Evolutionary conservation across 148 eudicot species (phyloP).

Genomic region (Nepenthes gracilis): DNA sequence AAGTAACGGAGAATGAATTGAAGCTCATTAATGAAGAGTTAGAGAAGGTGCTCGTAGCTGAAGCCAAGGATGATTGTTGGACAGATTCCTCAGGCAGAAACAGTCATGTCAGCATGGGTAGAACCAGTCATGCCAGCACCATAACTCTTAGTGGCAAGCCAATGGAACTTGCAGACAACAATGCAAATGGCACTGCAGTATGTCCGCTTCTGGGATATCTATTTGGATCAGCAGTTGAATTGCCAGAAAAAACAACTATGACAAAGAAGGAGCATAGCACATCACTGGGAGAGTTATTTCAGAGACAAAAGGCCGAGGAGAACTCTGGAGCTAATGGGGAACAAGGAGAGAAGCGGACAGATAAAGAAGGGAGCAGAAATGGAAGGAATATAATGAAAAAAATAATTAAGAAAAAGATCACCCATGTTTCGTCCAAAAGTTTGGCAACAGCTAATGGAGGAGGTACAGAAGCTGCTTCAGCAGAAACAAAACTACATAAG

Average conservation of each 20-base stretch:
- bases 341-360: slow-evolving; percentile 40
- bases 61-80: slow-evolving; percentile 41
- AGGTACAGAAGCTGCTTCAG: slow-evolving; percentile 27
- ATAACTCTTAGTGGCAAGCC: slow-evolving; percentile 58
- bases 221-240: slow-evolving; percentile 53
- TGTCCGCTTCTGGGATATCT: slow-evolving; percentile 81
- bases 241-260: slow-evolving; percentile 37
- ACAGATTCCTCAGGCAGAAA: slow-evolving; percentile 61
- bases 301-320: slow-evolving; percentile 72
- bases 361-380: slow-evolving; percentile 21
- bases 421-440: slow-evolving; percentile 27
- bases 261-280: slow-evolving; percentile 41
- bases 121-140: slow-evolving; percentile 68
- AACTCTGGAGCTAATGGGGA: slow-evolving; percentile 18
- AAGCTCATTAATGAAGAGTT: slow-evolving; percentile 73
- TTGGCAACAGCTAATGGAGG: slow-evolving; percentile 26
- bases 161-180: slow-evolving; percentile 35
- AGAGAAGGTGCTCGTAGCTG: slow-evolving; percentile 64
- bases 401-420: slow-evolving; percentile 45
- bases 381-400: slow-evolving; percentile 47
- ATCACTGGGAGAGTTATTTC: slow-evolving; percentile 74
- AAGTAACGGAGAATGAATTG: slow-evolving; percentile 60
- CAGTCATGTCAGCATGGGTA: slow-evolving; percentile 60
- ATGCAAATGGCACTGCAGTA: slow-evolving; percentile 19
- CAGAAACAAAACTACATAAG: slow-evolving; percentile 61